These are phyloP conservation scores for Nigrograna mackinnonii DNA, from an alignment of 2,329 filamentous ascomycete species.

Conservation along the genomic window DNA sequence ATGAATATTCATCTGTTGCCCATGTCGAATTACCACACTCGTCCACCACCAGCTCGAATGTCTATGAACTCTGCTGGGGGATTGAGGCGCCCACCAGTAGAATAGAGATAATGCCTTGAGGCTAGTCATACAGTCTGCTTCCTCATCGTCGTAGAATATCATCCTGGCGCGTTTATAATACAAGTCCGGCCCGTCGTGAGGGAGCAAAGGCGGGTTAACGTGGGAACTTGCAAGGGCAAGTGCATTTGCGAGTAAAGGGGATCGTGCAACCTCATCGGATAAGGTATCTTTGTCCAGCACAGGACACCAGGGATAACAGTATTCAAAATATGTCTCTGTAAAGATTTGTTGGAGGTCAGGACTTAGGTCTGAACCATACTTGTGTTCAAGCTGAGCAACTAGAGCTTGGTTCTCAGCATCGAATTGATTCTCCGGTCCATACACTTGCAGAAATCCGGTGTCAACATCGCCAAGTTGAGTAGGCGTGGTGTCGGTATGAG, in stretches of 20 bases:
- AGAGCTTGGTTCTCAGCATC: conserved; percentile 22
- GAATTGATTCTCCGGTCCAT: conserved; percentile 20
- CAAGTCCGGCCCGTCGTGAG: conserved; percentile 19
- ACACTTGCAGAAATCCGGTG: conserved; percentile 19
- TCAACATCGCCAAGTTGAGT: conserved; percentile 20
- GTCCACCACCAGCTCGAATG: conserved; percentile 24
- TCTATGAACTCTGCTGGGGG: conserved; percentile 19
- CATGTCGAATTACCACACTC: conserved; percentile 22
- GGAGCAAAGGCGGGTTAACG: conserved; percentile 21
- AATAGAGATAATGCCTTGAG: conserved; percentile 22
- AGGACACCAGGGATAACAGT: conserved; percentile 25
- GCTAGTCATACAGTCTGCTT: conserved; percentile 18
- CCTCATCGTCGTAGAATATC: conserved; percentile 24
- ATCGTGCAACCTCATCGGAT: conserved; percentile 15
- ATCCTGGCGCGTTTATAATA: conserved; percentile 22
- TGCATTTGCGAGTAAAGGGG: conserved; percentile 21
- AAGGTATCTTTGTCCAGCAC: conserved; percentile 20
- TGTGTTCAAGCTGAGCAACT: conserved; percentile 21
- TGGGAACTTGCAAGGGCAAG: conserved; percentile 21
- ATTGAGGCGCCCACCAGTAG: conserved; percentile 25
- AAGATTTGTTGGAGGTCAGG: conserved; percentile 23
- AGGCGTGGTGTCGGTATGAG: conserved; percentile 15
- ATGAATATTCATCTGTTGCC: conserved; percentile 26
- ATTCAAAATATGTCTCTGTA: conserved; percentile 21
- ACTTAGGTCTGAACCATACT: conserved; percentile 13